Percentiles rank a stretch among this genome's conserved stretches.
Evolutionary conservation across 2,329 filamentous ascomycete species (phyloP).

Genomic region (Talaromyces pinophilus): DNA sequence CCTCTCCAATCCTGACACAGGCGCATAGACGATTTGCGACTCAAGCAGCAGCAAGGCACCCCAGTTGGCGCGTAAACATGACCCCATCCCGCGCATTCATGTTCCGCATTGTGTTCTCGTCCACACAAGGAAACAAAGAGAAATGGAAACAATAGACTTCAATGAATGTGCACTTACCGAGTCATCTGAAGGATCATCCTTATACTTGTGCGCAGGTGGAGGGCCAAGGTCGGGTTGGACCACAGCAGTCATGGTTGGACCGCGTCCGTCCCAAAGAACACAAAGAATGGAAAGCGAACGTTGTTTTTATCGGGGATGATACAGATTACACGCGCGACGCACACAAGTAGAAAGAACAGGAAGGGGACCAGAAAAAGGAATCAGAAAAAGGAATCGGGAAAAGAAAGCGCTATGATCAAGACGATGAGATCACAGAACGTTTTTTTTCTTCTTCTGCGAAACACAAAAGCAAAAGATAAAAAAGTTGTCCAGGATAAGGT

Average conservation of each 20-base stretch:
- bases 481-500: slow-evolving; percentile 21
- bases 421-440: slow-evolving; percentile 19
- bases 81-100: not conserved
- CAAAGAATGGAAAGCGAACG: slow-evolving; percentile 7
- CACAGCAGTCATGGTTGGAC: slow-evolving; percentile 46
- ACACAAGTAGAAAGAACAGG: not conserved
- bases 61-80: slow-evolving; percentile 5
- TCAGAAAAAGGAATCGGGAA: not conserved
- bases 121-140: slow-evolving; percentile 23
- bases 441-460: slow-evolving; percentile 7
- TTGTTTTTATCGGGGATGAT: slow-evolving; percentile 5
- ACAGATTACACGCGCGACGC: slow-evolving; percentile 10
- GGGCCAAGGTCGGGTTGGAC: slow-evolving; percentile 46
- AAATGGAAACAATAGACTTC: slow-evolving; percentile 24
- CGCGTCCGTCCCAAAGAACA: slow-evolving; percentile 27
- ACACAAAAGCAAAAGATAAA: not conserved
- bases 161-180: slow-evolving; percentile 45
- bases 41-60: slow-evolving; percentile 4
- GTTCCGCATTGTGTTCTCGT: slow-evolving; percentile 21
- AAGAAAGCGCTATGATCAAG: slow-evolving; percentile 8
- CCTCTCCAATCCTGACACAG: not conserved
- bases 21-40: not conserved
- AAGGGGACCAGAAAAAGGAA: not conserved
- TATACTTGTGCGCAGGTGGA: slow-evolving; percentile 45
- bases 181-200: slow-evolving; percentile 51